Percentiles rank a stretch among this genome's conserved stretches.
Evolutionary conservation across 768 basidiomycete genomes (phyloP).

Genomic region (Pholiota conissans): DNA sequence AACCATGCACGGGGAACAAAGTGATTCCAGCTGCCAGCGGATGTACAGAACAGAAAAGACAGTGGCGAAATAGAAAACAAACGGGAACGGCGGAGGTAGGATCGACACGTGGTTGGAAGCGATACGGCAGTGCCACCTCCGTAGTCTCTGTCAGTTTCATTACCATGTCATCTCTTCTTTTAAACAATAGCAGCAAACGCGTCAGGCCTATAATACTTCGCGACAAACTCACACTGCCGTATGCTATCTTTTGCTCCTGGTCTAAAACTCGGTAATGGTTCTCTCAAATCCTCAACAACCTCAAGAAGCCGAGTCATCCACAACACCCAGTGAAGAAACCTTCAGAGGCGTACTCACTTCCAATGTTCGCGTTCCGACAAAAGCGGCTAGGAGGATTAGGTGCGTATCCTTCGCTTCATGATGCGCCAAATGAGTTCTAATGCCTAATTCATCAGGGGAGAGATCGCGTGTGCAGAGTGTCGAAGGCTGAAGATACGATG

Average conservation of each 20-base stretch:
- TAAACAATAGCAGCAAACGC: not conserved
- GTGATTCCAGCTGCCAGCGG: not conserved
- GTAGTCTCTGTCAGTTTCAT: not conserved
- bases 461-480: constrained; percentile 46
- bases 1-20: not conserved
- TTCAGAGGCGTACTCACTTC: constrained; percentile 8
- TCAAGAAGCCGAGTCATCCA: not conserved
- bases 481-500: constrained; percentile 43
- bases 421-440: not conserved
- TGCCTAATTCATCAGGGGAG: constrained; percentile 27
- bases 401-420: constrained; percentile 19
- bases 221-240: not conserved
- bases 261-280: not conserved
- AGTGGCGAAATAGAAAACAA: not conserved
- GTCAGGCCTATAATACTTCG: not conserved
- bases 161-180: constrained; percentile 1
- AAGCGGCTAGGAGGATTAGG: constrained; percentile 39
- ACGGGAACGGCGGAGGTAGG: not conserved
- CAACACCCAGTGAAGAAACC: not conserved
- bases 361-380: constrained; percentile 25
- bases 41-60: not conserved
- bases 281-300: not conserved
- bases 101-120: not conserved
- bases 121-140: not conserved
- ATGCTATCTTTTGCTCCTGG: constrained; percentile 4